phyloP scores from a whole-genome alignment of 768 basidiomycete species.

The Mycena pura region DNA sequence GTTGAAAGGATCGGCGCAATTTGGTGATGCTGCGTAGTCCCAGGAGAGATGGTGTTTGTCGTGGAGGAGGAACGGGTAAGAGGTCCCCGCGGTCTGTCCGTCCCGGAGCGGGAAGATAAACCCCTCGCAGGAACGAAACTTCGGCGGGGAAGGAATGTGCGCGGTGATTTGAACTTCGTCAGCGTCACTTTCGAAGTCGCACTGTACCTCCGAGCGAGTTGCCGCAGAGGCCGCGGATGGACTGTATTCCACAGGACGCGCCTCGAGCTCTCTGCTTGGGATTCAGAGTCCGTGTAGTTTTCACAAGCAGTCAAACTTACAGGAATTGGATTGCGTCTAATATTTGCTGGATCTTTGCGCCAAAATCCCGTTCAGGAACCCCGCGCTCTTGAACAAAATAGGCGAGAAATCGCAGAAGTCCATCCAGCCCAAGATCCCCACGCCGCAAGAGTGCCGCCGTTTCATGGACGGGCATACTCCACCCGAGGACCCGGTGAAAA shows the following conservation, averaged over 20 bases:
- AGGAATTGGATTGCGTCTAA: not conserved
- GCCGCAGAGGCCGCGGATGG: not conserved
- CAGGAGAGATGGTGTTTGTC: not conserved
- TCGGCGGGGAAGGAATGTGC: not conserved
- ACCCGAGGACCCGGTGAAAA: not conserved
- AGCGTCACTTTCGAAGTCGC: not conserved
- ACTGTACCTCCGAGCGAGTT: not conserved
- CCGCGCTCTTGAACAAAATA: constrained; percentile 3
- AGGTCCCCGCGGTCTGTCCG: not conserved
- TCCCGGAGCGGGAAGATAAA: not conserved
- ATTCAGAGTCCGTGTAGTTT: no score
- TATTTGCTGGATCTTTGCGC: not conserved
- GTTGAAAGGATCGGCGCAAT: no score
- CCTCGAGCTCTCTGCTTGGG: no score
- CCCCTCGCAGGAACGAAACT: not conserved
- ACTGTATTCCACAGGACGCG: no score
- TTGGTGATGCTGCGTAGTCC: no score
- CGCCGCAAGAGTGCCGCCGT: not conserved
- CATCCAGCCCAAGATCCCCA: not conserved
- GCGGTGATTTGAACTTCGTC: not conserved
- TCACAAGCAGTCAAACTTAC: no score
- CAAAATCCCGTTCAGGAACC: constrained; percentile 3
- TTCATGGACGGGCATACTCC: not conserved
- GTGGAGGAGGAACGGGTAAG: not conserved
- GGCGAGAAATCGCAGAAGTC: not conserved